Evolutionary conservation across 1,139 yeast species (phyloP).

Genomic region (Hanseniaspora uvarum): DNA sequence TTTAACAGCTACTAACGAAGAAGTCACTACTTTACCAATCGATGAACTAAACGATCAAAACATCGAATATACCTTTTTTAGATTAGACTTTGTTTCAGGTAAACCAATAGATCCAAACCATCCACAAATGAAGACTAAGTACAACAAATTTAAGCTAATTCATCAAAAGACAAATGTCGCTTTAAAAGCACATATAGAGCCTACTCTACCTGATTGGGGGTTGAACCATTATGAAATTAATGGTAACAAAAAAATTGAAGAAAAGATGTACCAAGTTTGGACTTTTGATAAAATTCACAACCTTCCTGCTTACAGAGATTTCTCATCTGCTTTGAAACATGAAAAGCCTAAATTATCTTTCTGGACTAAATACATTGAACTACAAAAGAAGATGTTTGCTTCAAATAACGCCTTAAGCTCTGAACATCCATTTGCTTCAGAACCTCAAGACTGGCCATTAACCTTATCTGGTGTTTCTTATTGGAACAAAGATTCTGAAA

Average conservation of each 20-base stretch:
- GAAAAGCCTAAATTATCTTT: constrained; percentile 54
- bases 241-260: constrained; percentile 75
- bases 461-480: constrained; percentile 85
- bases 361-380: constrained; percentile 77
- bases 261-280: constrained; percentile 59
- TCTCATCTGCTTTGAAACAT: constrained; percentile 41
- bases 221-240: constrained; percentile 84
- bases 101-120: constrained; percentile 33
- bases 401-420: constrained; percentile 80
- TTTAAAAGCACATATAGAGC: constrained; percentile 87
- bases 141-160: constrained; percentile 54
- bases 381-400: constrained; percentile 79
- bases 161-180: constrained; percentile 86
- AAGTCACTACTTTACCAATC: constrained; percentile 60
- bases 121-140: constrained; percentile 55
- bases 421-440: constrained; percentile 92
- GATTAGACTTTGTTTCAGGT: constrained; percentile 52
- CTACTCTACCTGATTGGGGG: constrained; percentile 86
- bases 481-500: constrained; percentile 68
- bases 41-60: constrained; percentile 50
- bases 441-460: constrained; percentile 91
- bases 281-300: constrained; percentile 59
- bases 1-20: constrained; percentile 77
- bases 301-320: constrained; percentile 52
- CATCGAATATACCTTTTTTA: constrained; percentile 70